Evolutionary conservation across 768 basidiomycete genomes (phyloP), one percentile per base, ranked within the genome.

Genomic region (Mycena leptocephala): DNA sequence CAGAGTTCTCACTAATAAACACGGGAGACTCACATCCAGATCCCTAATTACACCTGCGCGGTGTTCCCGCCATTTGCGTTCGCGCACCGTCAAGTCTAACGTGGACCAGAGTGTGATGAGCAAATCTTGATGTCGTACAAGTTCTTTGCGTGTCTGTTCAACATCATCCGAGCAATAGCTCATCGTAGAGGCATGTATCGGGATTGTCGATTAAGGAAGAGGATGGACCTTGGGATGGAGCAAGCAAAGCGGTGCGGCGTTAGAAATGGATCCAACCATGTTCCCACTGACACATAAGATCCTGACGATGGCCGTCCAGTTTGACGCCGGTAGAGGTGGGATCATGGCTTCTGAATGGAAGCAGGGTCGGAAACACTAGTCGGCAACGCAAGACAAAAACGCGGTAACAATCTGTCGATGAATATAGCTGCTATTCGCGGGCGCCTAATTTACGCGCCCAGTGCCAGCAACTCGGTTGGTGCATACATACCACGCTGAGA

Each of bases 1-100:
- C 61, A 10, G 37, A 63, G 59, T 24, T 39, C 59, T 62, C 59
- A 62, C 6, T 16, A 35, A 62, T 62, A 63, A 41, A 63, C 5
- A 63, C 61, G 37, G 39, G 14, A 63, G 61, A 63, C 61, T 63
- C 61, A 63, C 61, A 63, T 63, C 61, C 61, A 7, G 61, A 43
- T 63, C 39, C 61, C 39, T 24, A 43, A 41, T 39, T 43, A 28
- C 24, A 18, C 61, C 26, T 20, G 37, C 37, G 37, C 61, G 26
- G 61, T 63, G 26, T 43, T 63, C 39, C 14, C 39, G 37, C 61
- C 61, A 63, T 24, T 63, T 63, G 61, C 61, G 61, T 28, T 63
- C 61, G 37, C 61, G 61, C 61, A 63, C 61, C 39, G 26, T 26
- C 61, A 63, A 63, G n/a, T 41, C 16, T 20, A 63, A 63, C 37